Evolutionary conservation across 306 rosid genomes (phyloP).

Genomic region (Trifolium pratense): DNA sequence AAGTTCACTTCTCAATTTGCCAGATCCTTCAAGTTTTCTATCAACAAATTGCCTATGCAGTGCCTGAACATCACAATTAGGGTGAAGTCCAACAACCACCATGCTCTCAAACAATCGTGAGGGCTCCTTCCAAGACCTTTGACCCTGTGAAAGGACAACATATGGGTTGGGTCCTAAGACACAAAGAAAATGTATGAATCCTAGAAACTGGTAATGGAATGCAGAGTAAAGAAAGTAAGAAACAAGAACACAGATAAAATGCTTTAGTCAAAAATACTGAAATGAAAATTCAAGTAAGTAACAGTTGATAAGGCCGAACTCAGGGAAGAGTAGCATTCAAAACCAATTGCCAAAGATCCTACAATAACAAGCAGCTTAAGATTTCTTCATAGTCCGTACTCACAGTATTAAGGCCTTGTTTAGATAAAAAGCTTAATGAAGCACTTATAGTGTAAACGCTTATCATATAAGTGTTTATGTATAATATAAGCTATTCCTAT

Average conservation of each 20-base stretch:
- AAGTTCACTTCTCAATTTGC: slow-evolving; percentile 68
- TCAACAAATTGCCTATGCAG: slow-evolving; percentile 71
- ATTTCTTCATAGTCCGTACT: slow-evolving; percentile 7
- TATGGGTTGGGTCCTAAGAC: slow-evolving; percentile 14
- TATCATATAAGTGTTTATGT: too few species aligned
- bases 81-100: slow-evolving; percentile 95
- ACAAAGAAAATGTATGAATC: slow-evolving; percentile 18
- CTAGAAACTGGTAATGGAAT: slow-evolving; percentile 28
- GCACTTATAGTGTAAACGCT: too few species aligned
- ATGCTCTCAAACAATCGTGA: slow-evolving; percentile 88
- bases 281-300: slow-evolving; percentile 30
- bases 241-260: slow-evolving; percentile 6
- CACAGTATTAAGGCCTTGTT: not conserved
- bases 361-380: slow-evolving; percentile 23
- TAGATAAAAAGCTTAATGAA: too few species aligned
- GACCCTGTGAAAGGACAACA: slow-evolving; percentile 66
- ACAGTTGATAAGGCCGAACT: slow-evolving; percentile 19
- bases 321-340: slow-evolving; percentile 13
- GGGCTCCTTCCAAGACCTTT: slow-evolving; percentile 85
- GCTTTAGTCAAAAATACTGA: slow-evolving; percentile 26
- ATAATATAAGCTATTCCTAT: too few species aligned
- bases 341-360: slow-evolving; percentile 14
- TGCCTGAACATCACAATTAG: slow-evolving; percentile 84
- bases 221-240: slow-evolving; percentile 8
- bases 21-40: slow-evolving; percentile 70